These are phyloP conservation scores for Pseudopyricularia cyperi DNA, from an alignment of 2,329 filamentous ascomycete species.

Conservation along the genomic window DNA sequence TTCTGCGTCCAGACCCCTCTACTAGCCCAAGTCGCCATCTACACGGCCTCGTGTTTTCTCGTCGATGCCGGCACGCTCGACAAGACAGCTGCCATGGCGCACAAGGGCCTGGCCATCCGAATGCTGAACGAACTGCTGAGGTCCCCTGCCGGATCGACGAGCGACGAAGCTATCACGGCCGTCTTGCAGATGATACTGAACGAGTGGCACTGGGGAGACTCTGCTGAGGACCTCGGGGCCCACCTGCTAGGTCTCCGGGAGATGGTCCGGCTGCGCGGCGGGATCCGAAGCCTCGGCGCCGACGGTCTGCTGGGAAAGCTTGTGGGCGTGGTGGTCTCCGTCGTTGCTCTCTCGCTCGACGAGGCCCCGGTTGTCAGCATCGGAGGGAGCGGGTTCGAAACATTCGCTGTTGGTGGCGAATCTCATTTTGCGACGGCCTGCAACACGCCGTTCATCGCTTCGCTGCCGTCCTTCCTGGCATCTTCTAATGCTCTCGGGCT, in stretches of 20 bases:
- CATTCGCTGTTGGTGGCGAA: slow-evolving; percentile 11
- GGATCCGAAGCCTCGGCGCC: slow-evolving; percentile 26
- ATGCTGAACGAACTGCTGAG: slow-evolving; percentile 34
- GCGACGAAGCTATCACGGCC: slow-evolving; percentile 30
- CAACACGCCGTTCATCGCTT: slow-evolving; percentile 32
- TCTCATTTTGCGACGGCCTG: slow-evolving; percentile 28
- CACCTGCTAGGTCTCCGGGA: slow-evolving; percentile 33
- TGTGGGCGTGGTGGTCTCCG: slow-evolving; percentile 33
- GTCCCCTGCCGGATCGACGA: slow-evolving; percentile 17
- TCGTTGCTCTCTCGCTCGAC: slow-evolving; percentile 35
- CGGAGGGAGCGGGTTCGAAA: slow-evolving; percentile 5
- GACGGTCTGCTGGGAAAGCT: slow-evolving; percentile 33
- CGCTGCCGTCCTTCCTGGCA: slow-evolving; percentile 26
- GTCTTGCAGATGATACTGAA: slow-evolving; percentile 35
- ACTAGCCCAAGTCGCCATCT: slow-evolving; percentile 33
- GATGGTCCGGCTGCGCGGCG: slow-evolving; percentile 34
- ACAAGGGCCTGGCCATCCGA: slow-evolving; percentile 28
- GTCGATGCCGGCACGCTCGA: slow-evolving; percentile 33
- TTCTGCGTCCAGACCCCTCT: slow-evolving; percentile 35
- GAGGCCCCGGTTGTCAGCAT: slow-evolving; percentile 26
- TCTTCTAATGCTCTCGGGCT: slow-evolving; percentile 27
- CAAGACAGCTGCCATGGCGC: slow-evolving; percentile 25
- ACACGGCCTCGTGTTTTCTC: slow-evolving; percentile 37
- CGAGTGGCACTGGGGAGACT: slow-evolving; percentile 40
- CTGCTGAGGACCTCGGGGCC: slow-evolving; percentile 22